Evolutionary conservation across 257 asterid species (phyloP).

Genomic region (Capsicum pubescens): DNA sequence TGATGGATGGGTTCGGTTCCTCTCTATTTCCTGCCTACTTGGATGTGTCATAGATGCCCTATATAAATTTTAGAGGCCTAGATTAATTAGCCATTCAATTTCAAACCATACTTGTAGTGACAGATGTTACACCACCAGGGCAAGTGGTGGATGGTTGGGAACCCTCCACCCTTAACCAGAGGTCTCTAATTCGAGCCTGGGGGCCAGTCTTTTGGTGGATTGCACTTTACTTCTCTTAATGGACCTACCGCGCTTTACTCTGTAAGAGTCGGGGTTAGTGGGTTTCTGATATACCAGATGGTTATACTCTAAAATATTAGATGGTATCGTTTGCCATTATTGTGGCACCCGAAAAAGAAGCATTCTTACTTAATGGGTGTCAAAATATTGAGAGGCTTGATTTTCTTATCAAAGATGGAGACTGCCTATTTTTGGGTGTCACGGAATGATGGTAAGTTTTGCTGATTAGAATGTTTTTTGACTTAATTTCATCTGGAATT

Average conservation of each 20-base stretch:
- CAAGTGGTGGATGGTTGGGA: too few species aligned
- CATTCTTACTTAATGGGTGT: background rate
- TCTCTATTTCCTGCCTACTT: too few species aligned
- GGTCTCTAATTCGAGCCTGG: too few species aligned
- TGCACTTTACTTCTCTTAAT: too few species aligned
- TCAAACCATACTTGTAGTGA: background rate
- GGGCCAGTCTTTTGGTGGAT: too few species aligned
- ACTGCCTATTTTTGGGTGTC: background rate
- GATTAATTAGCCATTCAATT: background rate
- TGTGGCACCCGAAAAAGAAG: background rate
- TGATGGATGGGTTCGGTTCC: too few species aligned
- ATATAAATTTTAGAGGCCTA: background rate
- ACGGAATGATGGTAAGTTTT: background rate
- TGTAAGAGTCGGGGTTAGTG: too few species aligned
- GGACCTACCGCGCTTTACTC: too few species aligned
- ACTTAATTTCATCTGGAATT: background rate
- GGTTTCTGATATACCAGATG: too few species aligned
- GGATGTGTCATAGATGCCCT: background rate
- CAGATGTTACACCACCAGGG: too few species aligned
- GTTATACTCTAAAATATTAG: too few species aligned
- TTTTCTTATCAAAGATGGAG: background rate
- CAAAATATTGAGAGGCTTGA: background rate
- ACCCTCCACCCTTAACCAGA: too few species aligned
- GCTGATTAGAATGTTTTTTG: background rate
- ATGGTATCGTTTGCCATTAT: background rate